Percentiles rank a stretch among this genome's conserved stretches.
These are phyloP conservation scores for Pulveroboletus sp. DNA, from an alignment of 768 basidiomycete species.

Conservation along the genomic window DNA sequence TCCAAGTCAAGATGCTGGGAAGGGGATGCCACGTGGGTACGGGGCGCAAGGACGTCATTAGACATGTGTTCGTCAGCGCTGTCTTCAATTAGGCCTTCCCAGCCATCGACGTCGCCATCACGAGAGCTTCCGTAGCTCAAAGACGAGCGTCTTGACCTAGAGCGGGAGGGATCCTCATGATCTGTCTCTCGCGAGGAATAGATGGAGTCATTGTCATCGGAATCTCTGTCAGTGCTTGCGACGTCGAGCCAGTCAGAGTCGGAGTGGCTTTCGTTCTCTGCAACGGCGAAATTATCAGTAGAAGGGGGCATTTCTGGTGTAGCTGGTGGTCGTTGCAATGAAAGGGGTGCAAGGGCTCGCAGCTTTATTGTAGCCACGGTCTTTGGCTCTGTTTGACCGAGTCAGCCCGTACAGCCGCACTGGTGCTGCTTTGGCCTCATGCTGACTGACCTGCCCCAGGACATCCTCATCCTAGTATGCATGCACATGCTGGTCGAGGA, in stretches of 20 bases:
- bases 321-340: conserved; percentile 21
- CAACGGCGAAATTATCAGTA: conserved; percentile 43
- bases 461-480: conserved; percentile 42
- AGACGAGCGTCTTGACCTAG: conserved; percentile 67
- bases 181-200: conserved; percentile 56
- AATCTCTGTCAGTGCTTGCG: conserved; percentile 58
- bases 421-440: neutral
- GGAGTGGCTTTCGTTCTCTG: conserved; percentile 65
- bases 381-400: conserved; percentile 30
- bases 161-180: conserved; percentile 51
- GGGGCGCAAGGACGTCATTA: conserved; percentile 21
- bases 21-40: conserved; percentile 22
- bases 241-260: conserved; percentile 88
- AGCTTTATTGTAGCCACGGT: conserved; percentile 25
- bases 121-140: conserved; percentile 66
- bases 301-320: conserved; percentile 30
- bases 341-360: conserved; percentile 29
- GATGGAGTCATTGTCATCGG: conserved; percentile 70
- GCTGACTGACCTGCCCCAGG: conserved; percentile 39
- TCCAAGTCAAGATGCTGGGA: conserved; percentile 19
- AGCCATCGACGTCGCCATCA: conserved; percentile 68
- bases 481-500: conserved; percentile 36
- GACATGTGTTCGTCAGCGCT: conserved; percentile 46
- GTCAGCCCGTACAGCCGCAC: conserved; percentile 2
- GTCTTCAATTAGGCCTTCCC: conserved; percentile 76